These are phyloP conservation scores for Solanum habrochaites DNA, from an alignment of 257 asterid species.

Conservation along the genomic window DNA sequence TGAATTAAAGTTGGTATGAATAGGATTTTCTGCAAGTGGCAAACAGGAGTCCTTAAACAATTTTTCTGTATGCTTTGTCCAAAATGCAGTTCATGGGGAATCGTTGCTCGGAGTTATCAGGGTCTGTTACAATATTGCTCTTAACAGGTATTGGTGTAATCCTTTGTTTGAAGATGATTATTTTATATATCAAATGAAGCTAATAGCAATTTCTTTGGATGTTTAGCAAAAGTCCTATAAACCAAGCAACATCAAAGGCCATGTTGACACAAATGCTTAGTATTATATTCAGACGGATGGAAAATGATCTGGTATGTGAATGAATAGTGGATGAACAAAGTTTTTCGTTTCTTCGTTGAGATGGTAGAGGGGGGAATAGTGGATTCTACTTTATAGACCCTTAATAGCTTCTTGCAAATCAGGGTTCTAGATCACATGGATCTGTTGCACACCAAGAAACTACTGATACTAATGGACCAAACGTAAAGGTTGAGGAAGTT, in stretches of 20 bases:
- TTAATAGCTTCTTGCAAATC: slow-evolving; percentile 17
- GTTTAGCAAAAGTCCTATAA: slow-evolving; percentile 92
- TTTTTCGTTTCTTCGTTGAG: background rate
- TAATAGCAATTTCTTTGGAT: slow-evolving; percentile 15
- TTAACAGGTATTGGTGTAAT: slow-evolving; percentile 58
- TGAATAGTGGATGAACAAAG: background rate
- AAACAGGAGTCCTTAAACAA: background rate
- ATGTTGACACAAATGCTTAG: slow-evolving; percentile 96
- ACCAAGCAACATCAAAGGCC: slow-evolving; percentile 97
- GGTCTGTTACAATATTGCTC: slow-evolving; percentile 92
- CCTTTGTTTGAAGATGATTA: slow-evolving; percentile 1
- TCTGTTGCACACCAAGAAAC: slow-evolving; percentile 32
- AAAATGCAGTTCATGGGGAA: slow-evolving; percentile 92
- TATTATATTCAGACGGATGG: slow-evolving; percentile 80
- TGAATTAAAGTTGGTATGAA: background rate
- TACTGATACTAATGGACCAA: slow-evolving; percentile 30
- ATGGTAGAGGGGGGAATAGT: background rate
- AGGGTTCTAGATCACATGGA: slow-evolving; percentile 41
- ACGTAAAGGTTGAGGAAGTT: slow-evolving; percentile 36
- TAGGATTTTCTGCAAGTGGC: background rate
- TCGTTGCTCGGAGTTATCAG: slow-evolving; percentile 82
- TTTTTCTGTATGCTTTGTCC: background rate
- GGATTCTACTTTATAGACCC: background rate
- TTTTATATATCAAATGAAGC: slow-evolving; percentile 10
- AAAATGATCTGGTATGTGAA: slow-evolving; percentile 61